Conservation (phyloP, 192 early-diverging fungal genomes). For the Coemansia sp. region DNA sequence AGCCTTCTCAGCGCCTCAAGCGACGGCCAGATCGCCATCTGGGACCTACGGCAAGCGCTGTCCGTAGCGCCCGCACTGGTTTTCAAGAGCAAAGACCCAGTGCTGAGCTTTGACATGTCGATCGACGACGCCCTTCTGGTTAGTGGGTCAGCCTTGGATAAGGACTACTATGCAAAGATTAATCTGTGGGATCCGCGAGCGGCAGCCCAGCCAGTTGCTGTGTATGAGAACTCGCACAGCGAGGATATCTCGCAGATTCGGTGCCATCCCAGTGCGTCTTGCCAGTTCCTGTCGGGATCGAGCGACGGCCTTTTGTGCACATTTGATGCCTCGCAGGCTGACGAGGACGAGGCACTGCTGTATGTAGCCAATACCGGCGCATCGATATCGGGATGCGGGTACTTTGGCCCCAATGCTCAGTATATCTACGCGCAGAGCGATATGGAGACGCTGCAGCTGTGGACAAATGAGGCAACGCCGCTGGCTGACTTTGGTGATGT, state of each 20-base stretch:
- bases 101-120: slow-evolving; percentile 57
- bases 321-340: slow-evolving; percentile 65
- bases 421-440: slow-evolving; percentile 87
- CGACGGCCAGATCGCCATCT: slow-evolving; percentile 61
- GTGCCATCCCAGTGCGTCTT: slow-evolving; percentile 58
- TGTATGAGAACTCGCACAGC: slow-evolving; percentile 63
- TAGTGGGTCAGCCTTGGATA: slow-evolving; percentile 32
- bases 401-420: slow-evolving; percentile 87
- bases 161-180: slow-evolving; percentile 47
- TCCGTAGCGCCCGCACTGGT: slow-evolving; percentile 14
- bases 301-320: slow-evolving; percentile 77
- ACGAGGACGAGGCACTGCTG: slow-evolving; percentile 88
- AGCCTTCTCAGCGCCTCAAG: slow-evolving; percentile 62
- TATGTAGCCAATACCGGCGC: slow-evolving; percentile 79
- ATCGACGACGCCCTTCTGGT: slow-evolving; percentile 28
- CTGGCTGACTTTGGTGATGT: slow-evolving; percentile 82
- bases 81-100: slow-evolving; percentile 42
- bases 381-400: slow-evolving; percentile 81
- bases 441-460: slow-evolving; percentile 86
- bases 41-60: slow-evolving; percentile 63
- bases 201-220: slow-evolving; percentile 11
- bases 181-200: slow-evolving; percentile 25
- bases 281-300: slow-evolving; percentile 66
- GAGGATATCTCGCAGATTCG: slow-evolving; percentile 78
- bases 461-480: slow-evolving; percentile 54